These are phyloP conservation scores for Spiraea crenata DNA, from an alignment of 331 rosid genomes.

Conservation along the genomic window DNA sequence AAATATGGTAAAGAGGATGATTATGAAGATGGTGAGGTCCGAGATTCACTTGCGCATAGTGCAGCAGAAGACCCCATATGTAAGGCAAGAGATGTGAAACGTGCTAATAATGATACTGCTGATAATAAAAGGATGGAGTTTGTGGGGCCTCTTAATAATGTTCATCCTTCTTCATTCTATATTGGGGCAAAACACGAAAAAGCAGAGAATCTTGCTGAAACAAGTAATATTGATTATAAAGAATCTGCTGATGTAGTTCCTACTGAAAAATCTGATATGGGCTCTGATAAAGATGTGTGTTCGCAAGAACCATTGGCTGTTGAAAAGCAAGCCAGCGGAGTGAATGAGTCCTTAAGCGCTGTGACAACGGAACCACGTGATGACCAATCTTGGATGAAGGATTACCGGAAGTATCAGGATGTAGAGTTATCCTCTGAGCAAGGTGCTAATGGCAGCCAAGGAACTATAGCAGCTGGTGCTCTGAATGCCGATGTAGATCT, in stretches of 20 bases:
- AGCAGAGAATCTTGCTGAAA: constrained; percentile 29
- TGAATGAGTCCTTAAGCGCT: constrained; percentile 24
- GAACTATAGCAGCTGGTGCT: constrained; percentile 22
- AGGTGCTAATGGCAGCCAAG: constrained; percentile 34
- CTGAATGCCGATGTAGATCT: constrained; percentile 43
- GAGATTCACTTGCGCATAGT: constrained; percentile 44
- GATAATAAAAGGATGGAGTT: constrained; percentile 33
- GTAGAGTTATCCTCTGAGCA: constrained; percentile 30
- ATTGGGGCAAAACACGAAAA: constrained; percentile 32
- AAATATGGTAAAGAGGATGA: constrained; percentile 55
- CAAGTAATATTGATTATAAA: constrained; percentile 22
- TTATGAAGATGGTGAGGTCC: constrained; percentile 85
- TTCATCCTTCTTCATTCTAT: constrained; percentile 28
- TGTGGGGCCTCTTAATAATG: constrained; percentile 32
- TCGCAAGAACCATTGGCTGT: constrained; percentile 38
- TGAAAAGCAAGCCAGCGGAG: constrained; percentile 34
- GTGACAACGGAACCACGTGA: constrained; percentile 28
- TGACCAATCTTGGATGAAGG: constrained; percentile 34
- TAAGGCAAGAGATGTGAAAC: constrained; percentile 54
- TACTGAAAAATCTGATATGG: constrained; percentile 28
- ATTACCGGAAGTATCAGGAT: constrained; percentile 25
- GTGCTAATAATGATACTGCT: constrained; percentile 23
- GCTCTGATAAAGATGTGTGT: constrained; percentile 34
- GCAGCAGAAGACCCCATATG: constrained; percentile 39
- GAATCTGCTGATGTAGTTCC: constrained; percentile 27